A percentile compares a stretch with the other conserved stretches of the same genome.
Evolutionary conservation across 129 eudicot species (phyloP).

Genomic region (Helianthus tuberosus): DNA sequence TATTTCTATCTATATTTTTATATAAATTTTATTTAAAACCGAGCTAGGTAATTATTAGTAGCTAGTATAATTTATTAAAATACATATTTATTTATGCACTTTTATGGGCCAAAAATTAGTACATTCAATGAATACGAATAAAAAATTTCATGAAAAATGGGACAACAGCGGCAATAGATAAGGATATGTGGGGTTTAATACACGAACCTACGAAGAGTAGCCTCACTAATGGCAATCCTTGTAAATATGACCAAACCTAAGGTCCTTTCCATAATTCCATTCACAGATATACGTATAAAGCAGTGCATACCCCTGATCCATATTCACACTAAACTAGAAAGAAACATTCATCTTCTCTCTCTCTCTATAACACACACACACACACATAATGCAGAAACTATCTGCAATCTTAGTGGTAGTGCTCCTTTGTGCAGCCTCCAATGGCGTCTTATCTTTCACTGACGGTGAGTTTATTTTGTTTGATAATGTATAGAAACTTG

Average conservation of each 20-base stretch:
- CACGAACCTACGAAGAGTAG: background rate
- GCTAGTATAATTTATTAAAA: background rate
- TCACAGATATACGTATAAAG: conserved; percentile 33
- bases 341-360: conserved; percentile 25
- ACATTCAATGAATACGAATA: conserved; percentile 10
- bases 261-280: background rate
- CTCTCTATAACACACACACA: background rate
- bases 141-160: conserved; percentile 10
- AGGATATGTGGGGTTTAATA: conserved; percentile 21
- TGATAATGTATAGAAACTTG: no score
- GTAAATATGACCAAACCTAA: background rate
- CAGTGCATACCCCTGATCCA: conserved; percentile 29
- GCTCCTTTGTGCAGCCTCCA: conserved; percentile 40
- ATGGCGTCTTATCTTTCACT: conserved; percentile 43
- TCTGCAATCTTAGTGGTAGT: conserved; percentile 41
- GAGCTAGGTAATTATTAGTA: no score
- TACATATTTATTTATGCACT: background rate
- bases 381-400: conserved; percentile 42
- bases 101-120: conserved; percentile 7
- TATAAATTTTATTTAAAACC: background rate
- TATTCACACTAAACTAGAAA: conserved; percentile 34
- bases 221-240: conserved; percentile 32
- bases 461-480: conserved; percentile 46
- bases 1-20: no score
- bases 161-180: conserved; percentile 18